A percentile compares a stretch with the other conserved stretches of the same genome.
These are phyloP conservation scores for Suzukiozyma palmioleophila DNA, from an alignment of 1,139 yeast genomes.

Conservation along the genomic window DNA sequence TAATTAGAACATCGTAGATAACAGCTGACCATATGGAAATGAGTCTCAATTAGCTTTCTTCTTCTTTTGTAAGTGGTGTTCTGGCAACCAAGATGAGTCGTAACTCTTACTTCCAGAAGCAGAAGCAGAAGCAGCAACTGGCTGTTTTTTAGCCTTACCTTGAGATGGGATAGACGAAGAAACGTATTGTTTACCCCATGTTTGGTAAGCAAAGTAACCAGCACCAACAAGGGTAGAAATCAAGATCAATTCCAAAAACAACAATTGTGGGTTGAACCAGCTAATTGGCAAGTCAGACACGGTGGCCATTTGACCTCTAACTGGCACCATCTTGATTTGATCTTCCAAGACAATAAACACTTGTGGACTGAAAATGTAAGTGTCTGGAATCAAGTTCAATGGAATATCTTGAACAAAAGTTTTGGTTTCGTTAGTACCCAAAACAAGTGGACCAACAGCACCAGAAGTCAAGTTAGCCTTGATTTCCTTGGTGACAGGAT, in stretches of 20 bases:
- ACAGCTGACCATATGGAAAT: too few species aligned
- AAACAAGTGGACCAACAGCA: constrained; percentile 57
- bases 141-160: constrained; percentile 14
- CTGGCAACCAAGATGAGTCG: constrained; percentile 35
- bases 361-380: constrained; percentile 59
- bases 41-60: constrained; percentile 22
- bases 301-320: constrained; percentile 53
- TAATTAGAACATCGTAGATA: not conserved
- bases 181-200: constrained; percentile 42
- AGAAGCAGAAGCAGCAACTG: constrained; percentile 24
- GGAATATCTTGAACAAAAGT: constrained; percentile 51
- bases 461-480: constrained; percentile 62
- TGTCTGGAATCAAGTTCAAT: constrained; percentile 53
- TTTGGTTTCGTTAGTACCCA: constrained; percentile 46
- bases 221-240: constrained; percentile 45
- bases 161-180: constrained; percentile 34
- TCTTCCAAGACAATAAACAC: constrained; percentile 51
- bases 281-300: constrained; percentile 68
- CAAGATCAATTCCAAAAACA: constrained; percentile 57
- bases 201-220: constrained; percentile 44
- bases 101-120: constrained; percentile 27
- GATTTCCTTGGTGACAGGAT: constrained; percentile 48
- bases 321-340: constrained; percentile 52
- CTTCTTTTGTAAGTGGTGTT: constrained; percentile 27
- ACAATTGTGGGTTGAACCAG: constrained; percentile 66